Evolutionary conservation across 345 rosid genomes (phyloP).

Genomic region (Camelina neglecta): DNA sequence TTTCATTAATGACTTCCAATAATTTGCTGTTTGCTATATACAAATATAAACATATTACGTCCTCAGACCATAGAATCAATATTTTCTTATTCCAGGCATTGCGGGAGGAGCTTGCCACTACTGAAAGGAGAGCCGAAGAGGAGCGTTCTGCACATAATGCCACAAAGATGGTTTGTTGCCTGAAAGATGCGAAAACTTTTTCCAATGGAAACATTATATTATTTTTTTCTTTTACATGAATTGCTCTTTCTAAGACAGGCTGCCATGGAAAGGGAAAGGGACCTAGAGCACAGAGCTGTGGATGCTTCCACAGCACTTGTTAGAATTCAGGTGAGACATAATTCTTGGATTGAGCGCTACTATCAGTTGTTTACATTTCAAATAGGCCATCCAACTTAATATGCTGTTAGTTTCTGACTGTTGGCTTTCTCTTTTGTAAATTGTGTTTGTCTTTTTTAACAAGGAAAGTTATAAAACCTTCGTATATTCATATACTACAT

Average conservation of each 20-base stretch:
- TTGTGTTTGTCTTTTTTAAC: not conserved
- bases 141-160: constrained; percentile 91
- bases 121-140: constrained; percentile 94
- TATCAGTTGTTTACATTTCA: constrained; percentile 22
- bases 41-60: constrained; percentile 21
- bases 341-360: constrained; percentile 7
- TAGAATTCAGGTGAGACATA: constrained; percentile 80
- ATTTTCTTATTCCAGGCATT: constrained; percentile 63
- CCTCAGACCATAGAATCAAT: constrained; percentile 26
- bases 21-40: not conserved
- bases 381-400: constrained; percentile 27
- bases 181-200: constrained; percentile 14
- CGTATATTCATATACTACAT: constrained; percentile 14
- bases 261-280: constrained; percentile 96
- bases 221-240: constrained; percentile 27
- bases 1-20: constrained; percentile 21
- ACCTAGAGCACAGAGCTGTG: constrained; percentile 89
- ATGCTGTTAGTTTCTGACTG: constrained; percentile 21
- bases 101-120: constrained; percentile 94
- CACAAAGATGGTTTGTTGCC: constrained; percentile 77
- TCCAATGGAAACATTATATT: constrained; percentile 11
- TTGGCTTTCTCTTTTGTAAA: constrained; percentile 17
- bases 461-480: constrained; percentile 25
- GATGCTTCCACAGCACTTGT: constrained; percentile 96
- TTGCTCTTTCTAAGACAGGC: constrained; percentile 59